Conservation (phyloP, 371 early-diverging fungal genomes). For the Capniomyces stellatus region DNA sequence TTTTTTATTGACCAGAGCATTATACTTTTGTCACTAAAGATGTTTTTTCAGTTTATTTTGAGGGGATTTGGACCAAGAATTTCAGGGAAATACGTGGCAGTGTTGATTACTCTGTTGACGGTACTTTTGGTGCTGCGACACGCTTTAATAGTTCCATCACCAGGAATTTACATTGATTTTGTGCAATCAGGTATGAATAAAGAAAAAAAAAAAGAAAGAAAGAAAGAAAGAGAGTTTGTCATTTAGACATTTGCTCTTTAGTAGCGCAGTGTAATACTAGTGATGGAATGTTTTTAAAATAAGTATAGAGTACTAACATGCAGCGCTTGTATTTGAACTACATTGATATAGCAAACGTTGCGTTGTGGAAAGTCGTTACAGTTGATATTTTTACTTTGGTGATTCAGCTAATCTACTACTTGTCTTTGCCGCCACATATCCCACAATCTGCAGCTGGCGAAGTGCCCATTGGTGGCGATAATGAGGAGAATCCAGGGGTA, state of each 20-base stretch:
- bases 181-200: background rate
- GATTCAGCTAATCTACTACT: background rate
- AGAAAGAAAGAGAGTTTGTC: too few species aligned
- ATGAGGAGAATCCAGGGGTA: background rate
- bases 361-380: background rate
- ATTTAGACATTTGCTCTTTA: too few species aligned
- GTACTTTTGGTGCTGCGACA: background rate
- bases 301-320: background rate
- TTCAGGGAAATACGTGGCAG: background rate
- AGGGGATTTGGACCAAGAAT: background rate
- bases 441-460: background rate
- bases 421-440: background rate
- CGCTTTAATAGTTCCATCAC: background rate
- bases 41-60: background rate
- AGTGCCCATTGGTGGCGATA: background rate
- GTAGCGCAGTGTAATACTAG: background rate
- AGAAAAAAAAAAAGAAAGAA: background rate
- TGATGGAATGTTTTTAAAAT: background rate
- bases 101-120: background rate
- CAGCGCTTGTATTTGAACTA: background rate
- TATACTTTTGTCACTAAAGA: background rate
- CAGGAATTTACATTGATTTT: slow-evolving; percentile 2
- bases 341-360: background rate
- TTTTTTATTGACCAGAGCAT: background rate
- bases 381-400: background rate